Evolutionary conservation across 176 grass and related monocot species (phyloP).

Genomic region (Oropetium thomaeum): DNA sequence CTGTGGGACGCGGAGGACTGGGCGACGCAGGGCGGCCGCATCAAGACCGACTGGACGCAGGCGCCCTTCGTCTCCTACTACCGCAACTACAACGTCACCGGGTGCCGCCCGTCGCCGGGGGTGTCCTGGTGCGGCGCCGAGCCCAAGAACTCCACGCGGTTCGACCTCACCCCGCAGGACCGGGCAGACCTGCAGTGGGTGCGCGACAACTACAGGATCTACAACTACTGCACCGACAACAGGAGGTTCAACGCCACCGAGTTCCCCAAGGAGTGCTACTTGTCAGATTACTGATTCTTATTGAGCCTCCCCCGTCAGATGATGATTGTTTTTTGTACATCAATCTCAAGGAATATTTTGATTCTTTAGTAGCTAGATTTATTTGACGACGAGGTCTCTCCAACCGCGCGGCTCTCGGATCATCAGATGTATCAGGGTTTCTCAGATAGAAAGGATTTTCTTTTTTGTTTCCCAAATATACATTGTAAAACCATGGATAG

Average conservation of each 20-base stretch:
- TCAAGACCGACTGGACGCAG: slow-evolving; percentile 73
- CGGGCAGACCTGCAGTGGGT: slow-evolving; percentile 14
- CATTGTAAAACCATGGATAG: neutral
- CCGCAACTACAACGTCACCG: slow-evolving; percentile 33
- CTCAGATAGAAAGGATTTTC: neutral
- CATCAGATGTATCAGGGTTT: slow-evolving; percentile 32
- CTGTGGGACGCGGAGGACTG: slow-evolving; percentile 73
- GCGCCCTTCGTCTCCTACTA: slow-evolving; percentile 68
- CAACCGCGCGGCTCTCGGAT: neutral
- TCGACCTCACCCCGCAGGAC: slow-evolving; percentile 15
- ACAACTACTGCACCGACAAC: slow-evolving; percentile 66
- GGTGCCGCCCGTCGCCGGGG: slow-evolving; percentile 41
- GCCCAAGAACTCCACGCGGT: slow-evolving; percentile 3
- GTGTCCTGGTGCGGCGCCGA: slow-evolving; percentile 45
- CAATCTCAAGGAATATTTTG: slow-evolving; percentile 32
- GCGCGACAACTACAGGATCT: slow-evolving; percentile 15
- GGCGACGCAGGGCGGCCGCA: slow-evolving; percentile 61
- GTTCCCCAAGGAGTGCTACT: slow-evolving; percentile 43
- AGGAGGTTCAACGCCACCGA: slow-evolving; percentile 33
- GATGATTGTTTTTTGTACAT: slow-evolving; percentile 30
- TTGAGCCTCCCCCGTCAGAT: too few relatives aligned
- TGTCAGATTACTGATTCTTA: too few relatives aligned
- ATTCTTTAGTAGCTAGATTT: slow-evolving; percentile 42
- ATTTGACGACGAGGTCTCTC: neutral
- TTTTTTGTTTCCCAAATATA: neutral